These are phyloP conservation scores for Naganishia randhawae DNA, from an alignment of 768 basidiomycete species.

Conservation along the genomic window DNA sequence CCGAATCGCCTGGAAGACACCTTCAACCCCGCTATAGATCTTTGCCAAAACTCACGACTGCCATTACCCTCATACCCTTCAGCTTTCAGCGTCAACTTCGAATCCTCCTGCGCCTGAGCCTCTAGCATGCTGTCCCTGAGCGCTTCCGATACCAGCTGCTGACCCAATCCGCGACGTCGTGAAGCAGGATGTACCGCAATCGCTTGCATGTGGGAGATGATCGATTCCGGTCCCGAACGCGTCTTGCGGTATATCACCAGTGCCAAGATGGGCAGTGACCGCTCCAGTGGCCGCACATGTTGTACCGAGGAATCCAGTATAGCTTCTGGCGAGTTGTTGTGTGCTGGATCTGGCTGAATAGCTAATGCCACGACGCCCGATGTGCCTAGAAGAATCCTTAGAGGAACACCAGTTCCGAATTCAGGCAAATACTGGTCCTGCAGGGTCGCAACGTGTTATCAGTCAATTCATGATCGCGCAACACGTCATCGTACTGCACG, in stretches of 20 bases:
- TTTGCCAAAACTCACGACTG: slow-evolving; percentile 17
- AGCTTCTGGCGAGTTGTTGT: background rate
- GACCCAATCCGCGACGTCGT: background rate
- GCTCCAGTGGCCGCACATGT: background rate
- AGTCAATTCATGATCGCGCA: background rate
- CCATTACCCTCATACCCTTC: slow-evolving; percentile 19
- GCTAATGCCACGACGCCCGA: slow-evolving; percentile 9
- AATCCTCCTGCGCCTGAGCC: background rate
- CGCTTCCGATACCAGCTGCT: slow-evolving; percentile 9
- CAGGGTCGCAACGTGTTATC: too few relatives aligned
- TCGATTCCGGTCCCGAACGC: background rate
- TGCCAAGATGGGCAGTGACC: background rate
- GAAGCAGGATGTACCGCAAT: slow-evolving; percentile 16
- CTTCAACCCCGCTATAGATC: slow-evolving; percentile 2
- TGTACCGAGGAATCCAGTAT: background rate
- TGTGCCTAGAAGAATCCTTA: slow-evolving; percentile 18
- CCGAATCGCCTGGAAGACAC: slow-evolving; percentile 13
- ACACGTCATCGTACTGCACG: background rate
- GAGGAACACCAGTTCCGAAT: slow-evolving; percentile 21
- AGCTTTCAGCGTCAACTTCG: background rate
- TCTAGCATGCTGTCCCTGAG: slow-evolving; percentile 1
- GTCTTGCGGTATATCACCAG: slow-evolving; percentile 13
- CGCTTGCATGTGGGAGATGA: slow-evolving; percentile 8
- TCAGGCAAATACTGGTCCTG: slow-evolving; percentile 21
- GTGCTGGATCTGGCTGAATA: background rate